These are phyloP conservation scores for Periglandula ipomoeae DNA, from an alignment of 2,329 filamentous ascomycete genomes.

Conservation along the genomic window DNA sequence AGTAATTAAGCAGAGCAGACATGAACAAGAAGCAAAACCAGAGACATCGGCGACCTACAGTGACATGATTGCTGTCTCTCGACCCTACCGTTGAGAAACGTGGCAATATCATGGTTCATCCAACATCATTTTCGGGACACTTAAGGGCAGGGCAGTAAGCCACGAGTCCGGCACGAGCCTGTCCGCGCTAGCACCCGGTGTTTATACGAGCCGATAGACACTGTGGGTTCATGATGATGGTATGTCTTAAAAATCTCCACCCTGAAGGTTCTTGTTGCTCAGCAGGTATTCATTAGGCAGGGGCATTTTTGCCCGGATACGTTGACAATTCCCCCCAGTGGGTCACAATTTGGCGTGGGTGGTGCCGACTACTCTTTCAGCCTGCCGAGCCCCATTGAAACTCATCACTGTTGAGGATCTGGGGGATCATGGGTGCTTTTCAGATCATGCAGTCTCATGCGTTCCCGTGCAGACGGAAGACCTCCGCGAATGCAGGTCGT, in stretches of 20 bases:
- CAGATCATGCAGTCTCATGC: not conserved
- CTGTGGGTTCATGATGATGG: not conserved
- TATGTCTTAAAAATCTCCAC: not conserved
- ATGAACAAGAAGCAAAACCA: not conserved
- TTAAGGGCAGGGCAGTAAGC: not conserved
- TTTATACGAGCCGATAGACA: not conserved
- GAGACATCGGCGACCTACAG: too few species aligned
- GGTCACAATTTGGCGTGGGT: not conserved
- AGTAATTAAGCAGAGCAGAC: not conserved
- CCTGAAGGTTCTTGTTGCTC: not conserved
- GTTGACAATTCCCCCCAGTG: not conserved
- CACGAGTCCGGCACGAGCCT: not conserved
- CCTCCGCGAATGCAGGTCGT: not conserved
- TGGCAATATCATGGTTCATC: not conserved
- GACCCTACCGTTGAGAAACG: not conserved
- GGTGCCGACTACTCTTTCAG: too few species aligned
- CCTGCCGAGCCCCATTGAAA: too few species aligned
- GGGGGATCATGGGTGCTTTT: too few species aligned
- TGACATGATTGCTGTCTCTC: not conserved
- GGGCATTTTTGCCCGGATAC: not conserved
- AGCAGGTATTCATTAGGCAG: not conserved
- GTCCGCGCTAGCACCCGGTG: not conserved
- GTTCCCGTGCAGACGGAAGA: not conserved
- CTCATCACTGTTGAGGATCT: not conserved
- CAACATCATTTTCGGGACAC: too few species aligned